A percentile compares a stretch with the other conserved stretches of the same genome.
Evolutionary conservation across 140 eudicot species (phyloP).

Genomic region (Oenanthe javanica): DNA sequence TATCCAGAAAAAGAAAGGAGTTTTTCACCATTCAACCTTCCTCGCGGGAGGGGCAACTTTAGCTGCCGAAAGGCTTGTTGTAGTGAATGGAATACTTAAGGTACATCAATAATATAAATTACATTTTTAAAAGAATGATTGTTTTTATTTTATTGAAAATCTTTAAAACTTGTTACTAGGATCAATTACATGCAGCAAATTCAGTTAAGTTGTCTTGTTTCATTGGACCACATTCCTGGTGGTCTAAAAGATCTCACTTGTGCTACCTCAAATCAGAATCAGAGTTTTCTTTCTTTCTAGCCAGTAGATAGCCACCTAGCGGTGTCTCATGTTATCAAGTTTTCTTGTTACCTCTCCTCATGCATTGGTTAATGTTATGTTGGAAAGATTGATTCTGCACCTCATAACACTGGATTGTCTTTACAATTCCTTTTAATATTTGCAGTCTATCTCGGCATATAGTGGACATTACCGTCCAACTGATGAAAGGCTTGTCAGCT

Average conservation of each 20-base stretch:
- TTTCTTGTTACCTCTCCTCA: too few species aligned
- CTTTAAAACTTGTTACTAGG: too few species aligned
- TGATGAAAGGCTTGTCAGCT: slow-evolving; percentile 32
- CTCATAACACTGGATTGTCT: neutral
- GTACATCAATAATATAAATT: slow-evolving; percentile 20
- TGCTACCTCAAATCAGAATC: too few species aligned
- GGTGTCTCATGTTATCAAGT: too few species aligned
- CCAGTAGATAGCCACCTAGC: too few species aligned
- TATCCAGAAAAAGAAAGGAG: slow-evolving; percentile 77
- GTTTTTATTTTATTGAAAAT: too few species aligned
- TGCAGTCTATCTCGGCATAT: slow-evolving; percentile 39
- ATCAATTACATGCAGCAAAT: too few species aligned
- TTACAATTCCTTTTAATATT: neutral
- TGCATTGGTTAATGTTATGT: too few species aligned
- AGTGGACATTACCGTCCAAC: slow-evolving; percentile 52
- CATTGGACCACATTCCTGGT: neutral
- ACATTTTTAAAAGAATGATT: too few species aligned
- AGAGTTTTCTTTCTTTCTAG: too few species aligned
- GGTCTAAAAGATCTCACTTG: neutral
- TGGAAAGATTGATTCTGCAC: neutral
- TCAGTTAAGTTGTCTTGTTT: neutral
- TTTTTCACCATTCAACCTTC: slow-evolving; percentile 88
- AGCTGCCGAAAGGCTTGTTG: slow-evolving; percentile 88
- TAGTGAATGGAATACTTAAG: slow-evolving; percentile 65
- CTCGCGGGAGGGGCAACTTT: slow-evolving; percentile 92